Base-by-base conservation (phyloP, 345 rosid genomes). In the Erodium maritimum region DNA sequence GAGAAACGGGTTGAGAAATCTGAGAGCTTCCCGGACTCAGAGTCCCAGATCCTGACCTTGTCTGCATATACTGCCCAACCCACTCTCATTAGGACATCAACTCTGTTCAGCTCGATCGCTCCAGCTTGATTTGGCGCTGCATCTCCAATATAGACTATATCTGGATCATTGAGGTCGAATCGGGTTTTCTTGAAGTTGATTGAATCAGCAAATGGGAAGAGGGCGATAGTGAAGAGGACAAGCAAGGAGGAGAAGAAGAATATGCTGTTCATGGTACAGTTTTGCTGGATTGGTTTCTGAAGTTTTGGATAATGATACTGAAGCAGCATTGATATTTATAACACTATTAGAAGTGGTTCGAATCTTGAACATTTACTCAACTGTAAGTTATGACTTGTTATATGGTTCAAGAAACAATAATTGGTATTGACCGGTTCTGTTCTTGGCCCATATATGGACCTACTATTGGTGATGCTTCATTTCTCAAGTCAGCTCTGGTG, bases 1-100 rank as follows among this genome's bases (percentile, higher is more conserved):
- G 62, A 57, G 42, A 65, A 70, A 25, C 18, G 19, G 51, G 57
- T 57, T 17, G 50, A 45, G 56, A 64, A 64, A 57, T 64, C 29
- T 10, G 33, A 5, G 21, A 22, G 54, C 13, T 13, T 3, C 11
- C 67, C 56, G 0, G 50, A 24, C 42, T 19, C 12, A 19, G 46
- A 16, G 18, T 64, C 56, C 67, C 56, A 57, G 3, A 64, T 17
- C 11, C 0, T 55, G 42, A 56, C 58, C 0, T 61, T 61, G 14
- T 55, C 19, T 12, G 48, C 45, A 17, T 54, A 64, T 0, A 19
- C 9, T 6, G 65, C 64, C 4, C 19, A 25, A 21, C 67, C 71
- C 1, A 51, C 50, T 1, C 37, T 37, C 1, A 12, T 37, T 1
- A 5, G 13, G 8, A 37, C 17, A 17, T 10, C n/a, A 2, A 17